Evolutionary conservation across 2,329 filamentous ascomycete species (phyloP).

Genomic region (Arthrobotrys entomopaga): DNA sequence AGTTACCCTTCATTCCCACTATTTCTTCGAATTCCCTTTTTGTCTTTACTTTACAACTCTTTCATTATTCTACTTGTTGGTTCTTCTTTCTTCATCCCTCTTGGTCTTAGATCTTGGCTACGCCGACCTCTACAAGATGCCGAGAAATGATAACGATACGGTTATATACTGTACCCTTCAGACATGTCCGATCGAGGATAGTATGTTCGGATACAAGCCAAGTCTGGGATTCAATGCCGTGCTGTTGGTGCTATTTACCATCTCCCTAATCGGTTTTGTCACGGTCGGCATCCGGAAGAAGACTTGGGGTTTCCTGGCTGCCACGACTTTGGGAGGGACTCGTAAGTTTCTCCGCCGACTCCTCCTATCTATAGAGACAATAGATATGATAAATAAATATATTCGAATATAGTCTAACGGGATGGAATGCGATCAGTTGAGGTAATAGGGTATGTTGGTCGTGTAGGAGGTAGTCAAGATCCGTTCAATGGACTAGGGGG

Average conservation of each 20-base stretch:
- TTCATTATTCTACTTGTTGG: neutral
- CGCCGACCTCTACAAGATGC: conserved; percentile 9
- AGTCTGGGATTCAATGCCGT: conserved; percentile 55
- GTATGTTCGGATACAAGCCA: conserved; percentile 55
- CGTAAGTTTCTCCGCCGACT: conserved; percentile 32
- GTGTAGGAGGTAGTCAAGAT: conserved; percentile 69
- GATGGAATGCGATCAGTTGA: conserved; percentile 63
- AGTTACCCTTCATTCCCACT: no score
- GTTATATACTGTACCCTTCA: conserved; percentile 52
- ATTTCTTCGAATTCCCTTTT: no score
- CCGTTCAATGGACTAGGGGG: conserved; percentile 63
- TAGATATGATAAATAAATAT: neutral
- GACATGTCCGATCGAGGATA: conserved; percentile 55
- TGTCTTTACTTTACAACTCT: neutral
- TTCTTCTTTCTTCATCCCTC: neutral
- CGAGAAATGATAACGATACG: conserved; percentile 12
- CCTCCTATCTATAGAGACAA: no score
- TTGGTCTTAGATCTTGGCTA: neutral
- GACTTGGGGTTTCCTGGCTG: conserved; percentile 61
- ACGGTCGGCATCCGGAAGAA: conserved; percentile 56
- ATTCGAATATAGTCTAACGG: neutral
- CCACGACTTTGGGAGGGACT: conserved; percentile 66
- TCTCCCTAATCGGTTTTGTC: conserved; percentile 54
- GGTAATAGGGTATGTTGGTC: conserved; percentile 70
- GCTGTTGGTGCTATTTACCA: conserved; percentile 55